Conservation (phyloP, 495 filamentous ascomycete genomes). For the Daldinia caldariorum region DNA sequence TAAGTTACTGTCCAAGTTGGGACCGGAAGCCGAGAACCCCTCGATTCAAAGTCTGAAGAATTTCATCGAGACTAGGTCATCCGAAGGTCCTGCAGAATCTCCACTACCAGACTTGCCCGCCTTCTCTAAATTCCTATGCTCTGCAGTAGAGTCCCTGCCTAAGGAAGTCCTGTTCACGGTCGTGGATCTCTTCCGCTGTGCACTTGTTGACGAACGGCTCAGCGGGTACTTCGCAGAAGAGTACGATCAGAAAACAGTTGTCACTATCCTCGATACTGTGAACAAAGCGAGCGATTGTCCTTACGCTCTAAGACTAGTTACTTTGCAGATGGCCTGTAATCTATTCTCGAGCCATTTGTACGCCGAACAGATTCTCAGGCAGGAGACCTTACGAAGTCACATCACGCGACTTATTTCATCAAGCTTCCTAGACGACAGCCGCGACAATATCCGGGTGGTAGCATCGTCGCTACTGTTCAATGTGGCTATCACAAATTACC, state of each 20-base stretch:
- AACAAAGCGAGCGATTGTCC: slow-evolving; percentile 64
- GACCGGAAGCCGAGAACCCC: slow-evolving; percentile 60
- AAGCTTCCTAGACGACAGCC: slow-evolving; percentile 64
- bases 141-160: slow-evolving; percentile 61
- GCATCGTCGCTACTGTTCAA: slow-evolving; percentile 88
- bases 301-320: slow-evolving; percentile 84
- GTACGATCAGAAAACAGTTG: slow-evolving; percentile 67
- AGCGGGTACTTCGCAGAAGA: slow-evolving; percentile 88
- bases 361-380: slow-evolving; percentile 53
- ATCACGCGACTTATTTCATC: slow-evolving; percentile 61
- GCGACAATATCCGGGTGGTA: slow-evolving; percentile 71
- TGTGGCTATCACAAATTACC: slow-evolving; percentile 74
- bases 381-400: slow-evolving; percentile 50
- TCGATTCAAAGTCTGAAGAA: slow-evolving; percentile 66
- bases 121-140: slow-evolving; percentile 63
- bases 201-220: slow-evolving; percentile 83
- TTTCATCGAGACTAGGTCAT: slow-evolving; percentile 69
- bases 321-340: slow-evolving; percentile 70
- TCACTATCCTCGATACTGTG: slow-evolving; percentile 69
- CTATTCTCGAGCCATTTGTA: slow-evolving; percentile 71
- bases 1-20: slow-evolving; percentile 83
- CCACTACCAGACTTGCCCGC: slow-evolving; percentile 67
- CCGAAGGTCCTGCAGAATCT: slow-evolving; percentile 64
- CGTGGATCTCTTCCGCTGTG: slow-evolving; percentile 81
- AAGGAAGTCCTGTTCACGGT: slow-evolving; percentile 75